A percentile compares a stretch with the other conserved stretches of the same genome.
Conservation (phyloP, 768 basidiomycete genomes). For the Lyophyllum decastes region DNA sequence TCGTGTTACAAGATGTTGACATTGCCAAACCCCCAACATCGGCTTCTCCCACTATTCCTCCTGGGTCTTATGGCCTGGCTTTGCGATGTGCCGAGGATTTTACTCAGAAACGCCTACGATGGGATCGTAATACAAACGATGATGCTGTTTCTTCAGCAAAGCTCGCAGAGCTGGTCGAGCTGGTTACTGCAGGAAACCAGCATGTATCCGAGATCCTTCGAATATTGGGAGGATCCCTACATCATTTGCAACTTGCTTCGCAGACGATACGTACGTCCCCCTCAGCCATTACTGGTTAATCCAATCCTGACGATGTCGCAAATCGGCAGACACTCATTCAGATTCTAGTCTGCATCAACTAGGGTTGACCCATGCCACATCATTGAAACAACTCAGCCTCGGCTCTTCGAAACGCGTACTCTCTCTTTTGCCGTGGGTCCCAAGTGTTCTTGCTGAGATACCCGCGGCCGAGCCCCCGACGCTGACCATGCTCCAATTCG, state of each 20-base stretch:
- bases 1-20: constrained; percentile 9
- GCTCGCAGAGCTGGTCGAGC: constrained; percentile 1
- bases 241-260: constrained; percentile 11
- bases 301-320: neutral
- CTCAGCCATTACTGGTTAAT: neutral
- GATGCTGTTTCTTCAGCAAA: neutral
- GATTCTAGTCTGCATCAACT: constrained; percentile 15
- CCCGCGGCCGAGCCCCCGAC: constrained; percentile 12
- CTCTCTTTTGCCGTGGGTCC: constrained; percentile 30
- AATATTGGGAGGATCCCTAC: constrained; percentile 4
- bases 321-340: constrained; percentile 11
- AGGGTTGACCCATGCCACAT: constrained; percentile 22
- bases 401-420: constrained; percentile 30
- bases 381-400: constrained; percentile 24
- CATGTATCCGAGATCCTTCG: neutral
- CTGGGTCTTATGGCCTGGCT: constrained; percentile 7
- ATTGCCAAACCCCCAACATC: neutral
- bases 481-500: constrained; percentile 23
- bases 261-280: constrained; percentile 10
- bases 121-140: neutral
- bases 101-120: constrained; percentile 1
- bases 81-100: constrained; percentile 8
- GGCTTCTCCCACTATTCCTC: neutral
- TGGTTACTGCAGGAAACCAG: neutral
- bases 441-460: constrained; percentile 20